These are phyloP conservation scores for Trichoderma endophyticum DNA, from an alignment of 2,329 filamentous ascomycete species.

Conservation along the genomic window DNA sequence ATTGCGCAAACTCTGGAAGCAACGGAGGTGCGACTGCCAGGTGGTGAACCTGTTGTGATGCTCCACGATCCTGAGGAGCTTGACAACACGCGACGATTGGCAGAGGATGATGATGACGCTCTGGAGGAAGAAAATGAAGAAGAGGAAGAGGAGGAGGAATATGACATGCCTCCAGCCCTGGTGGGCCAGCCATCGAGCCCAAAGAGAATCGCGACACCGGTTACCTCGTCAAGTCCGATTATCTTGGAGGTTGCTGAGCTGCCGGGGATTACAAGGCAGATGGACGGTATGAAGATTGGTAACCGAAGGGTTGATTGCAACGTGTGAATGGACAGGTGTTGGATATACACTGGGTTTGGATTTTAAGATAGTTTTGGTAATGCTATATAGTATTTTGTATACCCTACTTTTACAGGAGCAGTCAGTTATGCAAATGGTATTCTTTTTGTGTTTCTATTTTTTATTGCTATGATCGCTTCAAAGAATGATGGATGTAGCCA, in stretches of 20 bases:
- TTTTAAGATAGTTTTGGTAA: not conserved
- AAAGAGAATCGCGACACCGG: constrained; percentile 21
- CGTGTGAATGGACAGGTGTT: not conserved
- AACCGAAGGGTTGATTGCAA: constrained; percentile 17
- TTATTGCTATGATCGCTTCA: not conserved
- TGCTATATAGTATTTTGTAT: not conserved
- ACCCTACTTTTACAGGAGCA: constrained; percentile 6
- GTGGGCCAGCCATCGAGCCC: not conserved
- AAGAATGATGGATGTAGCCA: not conserved
- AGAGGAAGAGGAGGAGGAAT: constrained; percentile 23
- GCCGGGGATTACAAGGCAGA: constrained; percentile 27
- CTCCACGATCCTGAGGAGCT: constrained; percentile 23
- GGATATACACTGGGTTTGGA: not conserved
- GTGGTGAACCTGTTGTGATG: constrained; percentile 45
- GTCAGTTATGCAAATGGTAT: not conserved
- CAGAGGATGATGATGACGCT: constrained; percentile 23
- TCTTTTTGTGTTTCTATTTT: not conserved
- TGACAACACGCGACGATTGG: constrained; percentile 1
- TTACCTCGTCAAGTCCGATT: constrained; percentile 28
- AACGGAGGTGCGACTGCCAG: constrained; percentile 66
- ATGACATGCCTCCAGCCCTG: constrained; percentile 4
- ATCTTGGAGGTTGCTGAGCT: constrained; percentile 30
- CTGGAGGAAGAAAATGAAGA: constrained; percentile 12
- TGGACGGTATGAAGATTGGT: constrained; percentile 35
- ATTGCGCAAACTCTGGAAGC: constrained; percentile 77